Evolutionary conservation across 257 asterid species (phyloP).

Genomic region (Ligustrum vulgare): DNA sequence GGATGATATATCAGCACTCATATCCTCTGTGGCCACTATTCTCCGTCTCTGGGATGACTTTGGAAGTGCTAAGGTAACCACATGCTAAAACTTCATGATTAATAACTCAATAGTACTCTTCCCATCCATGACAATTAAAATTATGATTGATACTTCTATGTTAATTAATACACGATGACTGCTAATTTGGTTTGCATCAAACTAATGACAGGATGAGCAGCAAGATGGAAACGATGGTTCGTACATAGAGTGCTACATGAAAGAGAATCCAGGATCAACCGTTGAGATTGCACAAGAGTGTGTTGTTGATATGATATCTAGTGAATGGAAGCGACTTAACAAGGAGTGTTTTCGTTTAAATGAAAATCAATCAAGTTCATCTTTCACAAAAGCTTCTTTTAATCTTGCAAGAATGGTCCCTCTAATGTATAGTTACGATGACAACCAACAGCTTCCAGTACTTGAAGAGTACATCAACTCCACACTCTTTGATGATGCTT

Average conservation of each 20-base stretch:
- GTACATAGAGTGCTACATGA: conserved; percentile 39
- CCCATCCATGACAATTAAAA: not conserved
- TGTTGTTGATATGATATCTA: conserved; percentile 28
- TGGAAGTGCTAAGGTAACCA: conserved; percentile 38
- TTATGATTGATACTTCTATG: not conserved
- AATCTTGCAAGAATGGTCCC: conserved; percentile 45
- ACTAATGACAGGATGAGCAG: conserved; percentile 40
- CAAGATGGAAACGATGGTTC: conserved; percentile 50
- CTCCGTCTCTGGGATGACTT: conserved; percentile 47
- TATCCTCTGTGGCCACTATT: conserved; percentile 38
- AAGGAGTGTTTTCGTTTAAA: conserved; percentile 26
- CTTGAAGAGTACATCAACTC: conserved; percentile 24
- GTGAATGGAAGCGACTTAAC: conserved; percentile 41
- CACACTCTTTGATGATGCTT: not conserved
- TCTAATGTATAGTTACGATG: conserved; percentile 34
- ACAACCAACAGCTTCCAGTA: conserved; percentile 18
- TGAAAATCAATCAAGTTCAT: not conserved
- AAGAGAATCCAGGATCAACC: conserved; percentile 28
- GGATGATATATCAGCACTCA: conserved; percentile 19
- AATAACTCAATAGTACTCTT: not conserved
- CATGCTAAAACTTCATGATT: not conserved
- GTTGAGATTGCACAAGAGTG: conserved; percentile 29
- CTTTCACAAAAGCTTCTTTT: conserved; percentile 34
- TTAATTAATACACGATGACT: no score
- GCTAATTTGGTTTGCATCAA: not conserved